phyloP scores from a whole-genome alignment of 2,329 filamentous ascomycete genomes.

The Colletotrichum sp. region DNA sequence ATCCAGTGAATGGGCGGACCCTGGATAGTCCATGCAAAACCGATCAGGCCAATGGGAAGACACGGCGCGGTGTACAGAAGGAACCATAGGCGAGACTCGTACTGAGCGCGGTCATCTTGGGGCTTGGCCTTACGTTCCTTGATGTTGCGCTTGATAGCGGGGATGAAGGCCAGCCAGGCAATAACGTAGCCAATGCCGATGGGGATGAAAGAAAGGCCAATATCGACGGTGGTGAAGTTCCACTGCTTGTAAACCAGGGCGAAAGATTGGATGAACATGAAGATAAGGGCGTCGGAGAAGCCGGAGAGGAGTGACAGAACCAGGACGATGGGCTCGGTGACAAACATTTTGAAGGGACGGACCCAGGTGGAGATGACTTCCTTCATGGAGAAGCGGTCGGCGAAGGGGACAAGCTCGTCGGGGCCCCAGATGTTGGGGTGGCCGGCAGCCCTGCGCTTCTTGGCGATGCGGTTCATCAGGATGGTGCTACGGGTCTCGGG shows the following conservation, averaged over 20 bases:
- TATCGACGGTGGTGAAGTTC: constrained; percentile 60
- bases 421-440: constrained; percentile 72
- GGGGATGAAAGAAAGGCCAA: constrained; percentile 68
- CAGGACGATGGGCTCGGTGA: constrained; percentile 77
- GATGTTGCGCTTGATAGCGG: constrained; percentile 59
- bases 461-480: constrained; percentile 80
- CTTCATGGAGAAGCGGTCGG: constrained; percentile 60
- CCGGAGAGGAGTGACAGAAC: constrained; percentile 73
- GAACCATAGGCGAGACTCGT: constrained; percentile 71
- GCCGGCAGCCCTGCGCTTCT: constrained; percentile 70
- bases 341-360: constrained; percentile 75
- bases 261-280: constrained; percentile 79
- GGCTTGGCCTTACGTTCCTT: constrained; percentile 55
- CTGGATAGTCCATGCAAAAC: constrained; percentile 72
- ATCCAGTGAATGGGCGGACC: constrained; percentile 72
- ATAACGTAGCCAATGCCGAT: constrained; percentile 72
- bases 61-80: constrained; percentile 67
- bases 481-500: constrained; percentile 81
- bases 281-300: constrained; percentile 78
- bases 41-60: constrained; percentile 70
- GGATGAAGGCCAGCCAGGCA: constrained; percentile 65
- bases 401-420: constrained; percentile 70
- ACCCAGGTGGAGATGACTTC: constrained; percentile 64
- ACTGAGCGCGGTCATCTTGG: constrained; percentile 65
- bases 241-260: constrained; percentile 71